Base-by-base conservation (phyloP, 805 yeast species). In the Suhomyces sp. region DNA sequence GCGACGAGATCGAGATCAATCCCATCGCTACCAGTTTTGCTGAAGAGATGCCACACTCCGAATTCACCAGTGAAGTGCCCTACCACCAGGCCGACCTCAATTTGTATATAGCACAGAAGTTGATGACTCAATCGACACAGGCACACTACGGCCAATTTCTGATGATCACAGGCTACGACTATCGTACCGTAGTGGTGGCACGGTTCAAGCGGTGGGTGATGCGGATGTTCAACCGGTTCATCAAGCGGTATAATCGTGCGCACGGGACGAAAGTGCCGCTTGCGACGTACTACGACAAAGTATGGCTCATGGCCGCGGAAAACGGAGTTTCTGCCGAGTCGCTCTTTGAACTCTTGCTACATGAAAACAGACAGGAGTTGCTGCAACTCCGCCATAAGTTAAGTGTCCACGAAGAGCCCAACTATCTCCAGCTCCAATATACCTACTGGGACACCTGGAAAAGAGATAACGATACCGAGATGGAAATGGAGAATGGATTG, bases 131-230 rank as follows among this genome's bases (percentile, higher is more conserved):
- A 43, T 66, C 60, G 58, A 57, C 60, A 39, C 44, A 53, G 20
- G 55, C 60, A 10, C 49, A 62, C n/a, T 43, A 50, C 20, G 55
- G 58, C 7, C 59, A 61, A 21, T 44, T 58, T 21, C 57, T 60
- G 43, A 43, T 73, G 15, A 57, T 71, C 19, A 56, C 45, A 22
- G 66, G 69, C 61, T 63, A 61, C 49, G 63, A 60, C 50, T 63
- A 61, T n/a, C 47, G 56, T n/a, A 50, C 60, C 9, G 20, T 74
- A 19, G 49, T 74, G 13, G 53, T 60, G 2, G 58, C 56, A 25
- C 63, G 60, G 37, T 72, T 71, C 53, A 73, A 73, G 51, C 37
- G 48, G 43, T 75, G 79, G 79, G 59, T 65, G 9, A 46, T 67
- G 12, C 56, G 72, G 37, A 57, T 75, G 48, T 73, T 74, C 58